Percentiles rank a stretch among this genome's conserved stretches.
Evolutionary conservation across 768 basidiomycete genomes (phyloP).

Genomic region (Asterophora parasitica): DNA sequence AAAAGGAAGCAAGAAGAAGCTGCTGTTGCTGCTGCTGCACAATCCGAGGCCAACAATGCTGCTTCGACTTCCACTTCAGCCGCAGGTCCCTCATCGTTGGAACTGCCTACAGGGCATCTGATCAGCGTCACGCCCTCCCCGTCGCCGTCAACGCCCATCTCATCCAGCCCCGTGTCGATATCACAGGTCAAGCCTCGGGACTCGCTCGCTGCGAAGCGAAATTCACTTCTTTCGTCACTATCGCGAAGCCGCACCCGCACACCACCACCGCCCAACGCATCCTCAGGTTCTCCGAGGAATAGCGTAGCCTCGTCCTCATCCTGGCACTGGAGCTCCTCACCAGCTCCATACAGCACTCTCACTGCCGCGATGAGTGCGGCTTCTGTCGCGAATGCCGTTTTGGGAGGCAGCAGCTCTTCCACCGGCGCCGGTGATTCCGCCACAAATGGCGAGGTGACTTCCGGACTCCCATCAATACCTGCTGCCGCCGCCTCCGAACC

Average conservation of each 20-base stretch:
- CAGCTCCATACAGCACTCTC: conserved; percentile 41
- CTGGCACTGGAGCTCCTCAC: conserved; percentile 30
- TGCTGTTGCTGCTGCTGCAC: conserved; percentile 29
- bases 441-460: conserved; percentile 9
- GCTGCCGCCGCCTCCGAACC: conserved; percentile 15
- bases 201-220: conserved; percentile 20
- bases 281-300: conserved; percentile 20
- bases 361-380: conserved; percentile 41
- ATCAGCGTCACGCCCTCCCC: conserved; percentile 21
- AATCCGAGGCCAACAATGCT: conserved; percentile 5
- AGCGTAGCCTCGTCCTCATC: conserved; percentile 28
- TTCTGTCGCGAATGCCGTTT: conserved; percentile 41
- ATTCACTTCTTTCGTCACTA: conserved; percentile 25
- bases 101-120: conserved; percentile 21
- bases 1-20: conserved; percentile 42
- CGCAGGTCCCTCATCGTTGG: conserved; percentile 30
- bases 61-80: conserved; percentile 22
- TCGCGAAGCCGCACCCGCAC: conserved; percentile 38
- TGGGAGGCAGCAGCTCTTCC: conserved; percentile 21
- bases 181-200: conserved; percentile 17
- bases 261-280: conserved; percentile 24
- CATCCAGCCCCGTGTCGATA: conserved; percentile 23
- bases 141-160: conserved; percentile 21
- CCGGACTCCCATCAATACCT: conserved; percentile 20
- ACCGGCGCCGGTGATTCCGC: conserved; percentile 1